Percentiles rank a stretch among this genome's conserved stretches.
These are phyloP conservation scores for Baudoinia panamericana DNA, from an alignment of 495 filamentous ascomycete species.

Conservation along the genomic window DNA sequence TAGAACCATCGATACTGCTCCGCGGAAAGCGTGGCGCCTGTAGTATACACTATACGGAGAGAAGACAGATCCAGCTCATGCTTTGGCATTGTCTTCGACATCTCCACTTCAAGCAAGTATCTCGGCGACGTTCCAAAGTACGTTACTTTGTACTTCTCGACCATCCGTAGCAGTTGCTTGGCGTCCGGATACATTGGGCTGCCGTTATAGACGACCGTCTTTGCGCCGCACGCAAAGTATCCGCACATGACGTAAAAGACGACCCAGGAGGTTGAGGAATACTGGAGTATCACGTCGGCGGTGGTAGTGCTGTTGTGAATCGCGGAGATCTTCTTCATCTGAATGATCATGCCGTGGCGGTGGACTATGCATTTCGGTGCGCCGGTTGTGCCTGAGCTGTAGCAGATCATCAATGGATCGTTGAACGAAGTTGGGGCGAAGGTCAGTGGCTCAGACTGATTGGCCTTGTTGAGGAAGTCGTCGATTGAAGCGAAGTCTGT, in stretches of 20 bases:
- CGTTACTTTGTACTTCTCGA: conserved; percentile 44
- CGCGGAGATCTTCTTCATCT: conserved; percentile 44
- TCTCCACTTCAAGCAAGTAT: conserved; percentile 52
- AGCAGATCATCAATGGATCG: conserved; percentile 59
- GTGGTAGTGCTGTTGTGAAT: conserved; percentile 37
- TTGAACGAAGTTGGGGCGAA: conserved; percentile 51
- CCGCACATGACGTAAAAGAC: conserved; percentile 57
- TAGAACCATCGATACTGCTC: conserved; percentile 74
- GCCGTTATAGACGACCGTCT: conserved; percentile 60
- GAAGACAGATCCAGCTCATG: conserved; percentile 46
- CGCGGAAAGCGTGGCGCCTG: conserved; percentile 66
- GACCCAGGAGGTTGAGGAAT: conserved; percentile 56
- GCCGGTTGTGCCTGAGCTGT: conserved; percentile 61
- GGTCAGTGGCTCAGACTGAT: conserved; percentile 29
- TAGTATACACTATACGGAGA: conserved; percentile 50
- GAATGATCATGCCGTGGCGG: conserved; percentile 49
- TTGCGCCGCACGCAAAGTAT: conserved; percentile 43
- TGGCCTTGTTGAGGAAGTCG: conserved; percentile 38
- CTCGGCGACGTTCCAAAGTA: conserved; percentile 59
- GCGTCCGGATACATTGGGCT: conserved; percentile 57
- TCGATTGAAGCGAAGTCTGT: conserved; percentile 39
- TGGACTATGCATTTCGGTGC: conserved; percentile 68
- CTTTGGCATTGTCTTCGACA: conserved; percentile 45
- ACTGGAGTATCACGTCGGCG: conserved; percentile 19
- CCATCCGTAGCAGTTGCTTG: conserved; percentile 43